A percentile compares a stretch with the other conserved stretches of the same genome.
phyloP scores from a whole-genome alignment of 1,284 basidiomycete genomes.

The Cryptococcus maquisensis region DNA sequence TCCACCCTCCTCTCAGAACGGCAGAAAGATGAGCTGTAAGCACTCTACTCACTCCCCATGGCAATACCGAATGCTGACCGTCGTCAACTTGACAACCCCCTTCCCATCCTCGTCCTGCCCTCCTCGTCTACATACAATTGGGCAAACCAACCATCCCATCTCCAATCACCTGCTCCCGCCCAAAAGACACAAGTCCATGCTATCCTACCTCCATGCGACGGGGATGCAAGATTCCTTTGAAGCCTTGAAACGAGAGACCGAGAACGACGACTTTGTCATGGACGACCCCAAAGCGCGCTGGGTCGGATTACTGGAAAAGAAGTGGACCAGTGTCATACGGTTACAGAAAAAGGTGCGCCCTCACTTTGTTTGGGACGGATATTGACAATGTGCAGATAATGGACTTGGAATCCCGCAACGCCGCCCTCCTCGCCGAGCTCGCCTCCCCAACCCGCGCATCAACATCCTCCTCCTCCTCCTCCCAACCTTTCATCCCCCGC shows the following conservation, averaged over 20 bases:
- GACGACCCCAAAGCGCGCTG: conserved; percentile 75
- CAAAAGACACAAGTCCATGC: conserved; percentile 71
- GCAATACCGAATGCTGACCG: neutral
- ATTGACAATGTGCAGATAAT: conserved; percentile 59
- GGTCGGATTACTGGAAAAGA: conserved; percentile 82
- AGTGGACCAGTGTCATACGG: conserved; percentile 89
- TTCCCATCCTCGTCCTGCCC: conserved; percentile 12
- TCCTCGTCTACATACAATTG: neutral
- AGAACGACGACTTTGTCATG: conserved; percentile 62
- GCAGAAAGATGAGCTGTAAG: conserved; percentile 79
- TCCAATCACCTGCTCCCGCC: neutral
- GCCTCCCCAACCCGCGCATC: conserved; percentile 48
- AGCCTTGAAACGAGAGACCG: conserved; percentile 59
- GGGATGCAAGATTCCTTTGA: conserved; percentile 63
- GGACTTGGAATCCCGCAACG: conserved; percentile 76
- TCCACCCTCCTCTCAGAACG: conserved; percentile 60
- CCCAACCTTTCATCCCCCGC: conserved; percentile 71
- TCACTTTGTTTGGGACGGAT: neutral
- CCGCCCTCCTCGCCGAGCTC: conserved; percentile 71
- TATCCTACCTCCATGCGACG: conserved; percentile 71
- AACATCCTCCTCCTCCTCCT: conserved; percentile 55
- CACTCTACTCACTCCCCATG: conserved; percentile 1
- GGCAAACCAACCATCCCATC: neutral
- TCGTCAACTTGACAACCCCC: neutral
- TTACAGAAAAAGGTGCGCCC: conserved; percentile 81